Conservation (phyloP, 805 yeast species). For the Ogataea trehaloabstinens region DNA sequence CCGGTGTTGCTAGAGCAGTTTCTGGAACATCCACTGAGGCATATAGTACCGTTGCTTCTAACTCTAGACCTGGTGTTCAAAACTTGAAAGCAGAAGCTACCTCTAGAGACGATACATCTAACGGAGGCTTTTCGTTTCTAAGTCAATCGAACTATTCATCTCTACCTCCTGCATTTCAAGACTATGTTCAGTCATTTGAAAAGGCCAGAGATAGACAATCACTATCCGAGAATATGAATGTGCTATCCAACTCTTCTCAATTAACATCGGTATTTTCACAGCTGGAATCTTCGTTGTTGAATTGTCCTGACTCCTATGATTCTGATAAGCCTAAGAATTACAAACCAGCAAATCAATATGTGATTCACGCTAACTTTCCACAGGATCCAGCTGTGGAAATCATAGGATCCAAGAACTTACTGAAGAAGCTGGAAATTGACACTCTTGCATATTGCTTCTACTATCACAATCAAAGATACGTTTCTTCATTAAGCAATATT, state of each 20-base stretch:
- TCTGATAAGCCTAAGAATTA: constrained; percentile 78
- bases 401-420: constrained; percentile 56
- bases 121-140: constrained; percentile 18
- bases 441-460: constrained; percentile 92
- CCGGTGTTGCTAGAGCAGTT: neutral
- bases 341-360: constrained; percentile 78
- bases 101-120: constrained; percentile 10
- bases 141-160: constrained; percentile 23
- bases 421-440: constrained; percentile 76
- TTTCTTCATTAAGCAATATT: constrained; percentile 22
- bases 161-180: constrained; percentile 26
- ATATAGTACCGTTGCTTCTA: neutral
- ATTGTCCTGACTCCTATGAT: constrained; percentile 92
- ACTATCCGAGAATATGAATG: constrained; percentile 42
- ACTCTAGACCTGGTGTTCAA: neutral
- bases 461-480: constrained; percentile 49
- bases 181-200: constrained; percentile 28
- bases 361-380: constrained; percentile 88
- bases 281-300: constrained; percentile 75
- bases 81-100: constrained; percentile 4
- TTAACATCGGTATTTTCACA: constrained; percentile 44
- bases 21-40: neutral
- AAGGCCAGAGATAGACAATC: constrained; percentile 36
- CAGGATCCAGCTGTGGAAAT: constrained; percentile 72
- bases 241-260: constrained; percentile 44